Percentiles rank a stretch among this genome's conserved stretches.
Conservation (phyloP, 2,329 filamentous ascomycete species). For the Aaosphaeria arxii region DNA sequence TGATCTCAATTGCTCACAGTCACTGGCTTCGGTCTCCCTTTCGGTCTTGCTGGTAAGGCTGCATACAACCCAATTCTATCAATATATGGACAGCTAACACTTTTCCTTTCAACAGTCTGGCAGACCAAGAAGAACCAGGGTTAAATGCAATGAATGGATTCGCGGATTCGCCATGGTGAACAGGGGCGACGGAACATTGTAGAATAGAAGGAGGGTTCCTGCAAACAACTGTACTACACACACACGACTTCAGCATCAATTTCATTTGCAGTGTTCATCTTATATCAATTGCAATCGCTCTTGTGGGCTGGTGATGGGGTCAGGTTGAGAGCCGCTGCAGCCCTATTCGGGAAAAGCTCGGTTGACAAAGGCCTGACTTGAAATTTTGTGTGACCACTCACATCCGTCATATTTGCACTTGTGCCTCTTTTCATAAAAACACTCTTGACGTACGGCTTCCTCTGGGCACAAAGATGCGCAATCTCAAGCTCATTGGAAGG, state of each 20-base stretch:
- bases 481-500: slow-evolving; percentile 76
- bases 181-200: slow-evolving; percentile 20
- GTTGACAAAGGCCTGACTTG: slow-evolving; percentile 7
- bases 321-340: slow-evolving; percentile 2
- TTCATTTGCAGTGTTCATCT: slow-evolving; percentile 28
- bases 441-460: background rate
- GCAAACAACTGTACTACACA: slow-evolving; percentile 29
- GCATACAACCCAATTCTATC: background rate
- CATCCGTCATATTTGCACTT: background rate
- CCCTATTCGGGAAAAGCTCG: slow-evolving; percentile 21
- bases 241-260: slow-evolving; percentile 27
- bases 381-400: background rate
- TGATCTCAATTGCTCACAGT: slow-evolving; percentile 34
- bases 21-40: slow-evolving; percentile 58
- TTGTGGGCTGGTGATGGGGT: background rate
- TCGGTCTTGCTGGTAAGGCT: slow-evolving; percentile 61
- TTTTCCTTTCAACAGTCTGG: slow-evolving; percentile 52
- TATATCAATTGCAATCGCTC: background rate
- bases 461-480: slow-evolving; percentile 65
- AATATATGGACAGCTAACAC: slow-evolving; percentile 15
- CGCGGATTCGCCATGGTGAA: slow-evolving; percentile 12
- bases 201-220: slow-evolving; percentile 29
- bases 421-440: background rate
- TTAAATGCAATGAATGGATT: slow-evolving; percentile 15
- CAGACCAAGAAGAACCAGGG: slow-evolving; percentile 62